phyloP scores from a whole-genome alignment of 2,329 filamentous ascomycete genomes.

The Akanthomyces muscarius region DNA sequence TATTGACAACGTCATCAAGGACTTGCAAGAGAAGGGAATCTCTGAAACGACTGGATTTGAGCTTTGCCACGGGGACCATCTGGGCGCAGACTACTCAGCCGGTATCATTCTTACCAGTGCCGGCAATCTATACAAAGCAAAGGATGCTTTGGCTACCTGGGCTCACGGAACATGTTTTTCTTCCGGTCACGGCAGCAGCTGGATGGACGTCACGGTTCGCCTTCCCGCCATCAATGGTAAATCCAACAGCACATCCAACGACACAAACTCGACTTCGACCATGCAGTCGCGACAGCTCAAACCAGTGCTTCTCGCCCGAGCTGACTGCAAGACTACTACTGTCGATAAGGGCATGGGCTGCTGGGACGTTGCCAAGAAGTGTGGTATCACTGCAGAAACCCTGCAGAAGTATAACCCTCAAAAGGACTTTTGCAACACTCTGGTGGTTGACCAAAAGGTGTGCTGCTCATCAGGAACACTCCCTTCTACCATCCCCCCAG shows the following conservation, averaged over 20 bases:
- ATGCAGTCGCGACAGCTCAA: background rate
- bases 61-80: slow-evolving; percentile 25
- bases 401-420: slow-evolving; percentile 31
- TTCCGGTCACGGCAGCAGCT: slow-evolving; percentile 17
- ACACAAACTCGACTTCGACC: background rate
- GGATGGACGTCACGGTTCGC: slow-evolving; percentile 21
- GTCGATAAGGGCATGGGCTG: slow-evolving; percentile 29
- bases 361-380: slow-evolving; percentile 28
- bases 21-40: slow-evolving; percentile 17
- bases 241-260: slow-evolving; percentile 16
- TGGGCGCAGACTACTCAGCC: slow-evolving; percentile 27
- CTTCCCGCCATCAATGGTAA: slow-evolving; percentile 9
- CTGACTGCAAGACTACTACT: slow-evolving; percentile 21
- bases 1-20: slow-evolving; percentile 19
- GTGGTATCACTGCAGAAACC: slow-evolving; percentile 29
- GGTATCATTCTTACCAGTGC: slow-evolving; percentile 27
- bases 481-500: slow-evolving; percentile 20
- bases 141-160: slow-evolving; percentile 25
- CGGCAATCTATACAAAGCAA: slow-evolving; percentile 27
- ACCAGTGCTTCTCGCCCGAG: slow-evolving; percentile 10
- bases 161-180: slow-evolving; percentile 23
- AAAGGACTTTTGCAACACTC: slow-evolving; percentile 23
- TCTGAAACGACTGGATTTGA: slow-evolving; percentile 25
- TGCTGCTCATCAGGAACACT: slow-evolving; percentile 24
- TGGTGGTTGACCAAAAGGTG: slow-evolving; percentile 20